phyloP scores from a whole-genome alignment of 108 stramenopile species.

The Nannochloropsis gaditana region DNA sequence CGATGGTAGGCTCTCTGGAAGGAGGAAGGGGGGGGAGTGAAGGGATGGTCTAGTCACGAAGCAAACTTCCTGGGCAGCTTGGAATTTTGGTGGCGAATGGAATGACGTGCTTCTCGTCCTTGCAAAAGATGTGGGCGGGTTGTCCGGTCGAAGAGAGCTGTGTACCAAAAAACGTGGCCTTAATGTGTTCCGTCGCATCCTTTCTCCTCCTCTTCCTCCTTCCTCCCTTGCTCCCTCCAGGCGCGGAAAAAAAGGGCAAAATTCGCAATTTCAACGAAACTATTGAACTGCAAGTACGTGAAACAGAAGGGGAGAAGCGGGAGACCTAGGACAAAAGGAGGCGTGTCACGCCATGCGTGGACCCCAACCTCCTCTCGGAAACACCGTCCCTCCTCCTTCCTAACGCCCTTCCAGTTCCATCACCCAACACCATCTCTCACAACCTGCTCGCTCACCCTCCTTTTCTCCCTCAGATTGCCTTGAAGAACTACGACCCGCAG shows the following conservation, averaged over 20 bases:
- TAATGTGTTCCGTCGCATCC: too few species aligned
- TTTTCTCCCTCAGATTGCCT: constrained; percentile 38
- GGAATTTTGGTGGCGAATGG: too few species aligned
- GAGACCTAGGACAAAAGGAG: neutral
- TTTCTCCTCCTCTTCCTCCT: neutral
- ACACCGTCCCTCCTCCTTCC: neutral
- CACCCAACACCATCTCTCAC: neutral
- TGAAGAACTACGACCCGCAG: constrained; percentile 99
- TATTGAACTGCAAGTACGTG: constrained; percentile 82
- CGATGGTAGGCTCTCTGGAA: constrained; percentile 18
- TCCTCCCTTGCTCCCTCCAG: constrained; percentile 17
- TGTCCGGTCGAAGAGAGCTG: too few species aligned
- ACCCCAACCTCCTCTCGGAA: neutral
- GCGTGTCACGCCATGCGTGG: neutral
- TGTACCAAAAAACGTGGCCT: too few species aligned
- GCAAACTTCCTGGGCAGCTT: too few species aligned
- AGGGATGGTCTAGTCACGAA: too few species aligned
- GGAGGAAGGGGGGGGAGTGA: neutral
- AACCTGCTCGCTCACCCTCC: neutral
- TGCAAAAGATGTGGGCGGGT: too few species aligned
- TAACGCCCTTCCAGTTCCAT: neutral
- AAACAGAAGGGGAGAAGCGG: neutral
- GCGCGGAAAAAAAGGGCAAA: constrained; percentile 79
- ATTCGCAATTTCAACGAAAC: constrained; percentile 99
- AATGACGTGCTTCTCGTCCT: too few species aligned